A percentile compares a stretch with the other conserved stretches of the same genome.
Conservation (phyloP, 2,329 filamentous ascomycete genomes). For the Ceratocystis cubensis region DNA sequence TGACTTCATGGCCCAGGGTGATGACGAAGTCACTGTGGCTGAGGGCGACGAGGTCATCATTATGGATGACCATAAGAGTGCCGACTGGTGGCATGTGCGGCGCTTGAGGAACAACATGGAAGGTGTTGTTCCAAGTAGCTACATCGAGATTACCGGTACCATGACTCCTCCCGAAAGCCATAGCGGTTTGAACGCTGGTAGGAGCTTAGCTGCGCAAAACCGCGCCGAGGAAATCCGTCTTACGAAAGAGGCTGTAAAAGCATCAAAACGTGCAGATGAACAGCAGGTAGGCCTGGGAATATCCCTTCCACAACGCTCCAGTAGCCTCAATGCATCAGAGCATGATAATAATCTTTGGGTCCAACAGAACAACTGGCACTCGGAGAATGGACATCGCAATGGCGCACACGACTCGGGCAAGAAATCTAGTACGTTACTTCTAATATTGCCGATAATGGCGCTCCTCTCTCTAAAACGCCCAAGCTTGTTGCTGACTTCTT, state of each 20-base stretch:
- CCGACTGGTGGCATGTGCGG: conserved; percentile 97
- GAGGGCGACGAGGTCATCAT: conserved; percentile 84
- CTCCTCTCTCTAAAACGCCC: neutral
- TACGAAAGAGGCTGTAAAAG: conserved; percentile 64
- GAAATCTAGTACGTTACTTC: conserved; percentile 52
- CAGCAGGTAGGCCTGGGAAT: conserved; percentile 63
- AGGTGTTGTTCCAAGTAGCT: conserved; percentile 92
- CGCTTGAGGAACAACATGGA: conserved; percentile 84
- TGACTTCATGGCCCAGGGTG: conserved; percentile 91
- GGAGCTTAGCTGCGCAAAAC: conserved; percentile 64
- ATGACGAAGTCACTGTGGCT: conserved; percentile 88
- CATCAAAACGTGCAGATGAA: conserved; percentile 29
- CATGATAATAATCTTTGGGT: conserved; percentile 50
- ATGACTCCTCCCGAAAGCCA: conserved; percentile 40
- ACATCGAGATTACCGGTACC: conserved; percentile 74
- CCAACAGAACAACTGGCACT: conserved; percentile 50
- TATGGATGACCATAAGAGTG: conserved; percentile 79
- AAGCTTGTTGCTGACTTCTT: neutral
- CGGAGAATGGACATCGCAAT: conserved; percentile 25
- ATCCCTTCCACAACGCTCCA: conserved; percentile 63
- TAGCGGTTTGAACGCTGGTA: conserved; percentile 38
- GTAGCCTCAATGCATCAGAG: conserved; percentile 58
- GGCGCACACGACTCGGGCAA: conserved; percentile 35
- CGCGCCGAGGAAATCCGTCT: conserved; percentile 69
- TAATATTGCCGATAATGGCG: neutral